Percentiles rank a stretch among this genome's conserved stretches.
phyloP scores from a whole-genome alignment of 495 filamentous ascomycete species.

The Articulospora tetracladia region DNA sequence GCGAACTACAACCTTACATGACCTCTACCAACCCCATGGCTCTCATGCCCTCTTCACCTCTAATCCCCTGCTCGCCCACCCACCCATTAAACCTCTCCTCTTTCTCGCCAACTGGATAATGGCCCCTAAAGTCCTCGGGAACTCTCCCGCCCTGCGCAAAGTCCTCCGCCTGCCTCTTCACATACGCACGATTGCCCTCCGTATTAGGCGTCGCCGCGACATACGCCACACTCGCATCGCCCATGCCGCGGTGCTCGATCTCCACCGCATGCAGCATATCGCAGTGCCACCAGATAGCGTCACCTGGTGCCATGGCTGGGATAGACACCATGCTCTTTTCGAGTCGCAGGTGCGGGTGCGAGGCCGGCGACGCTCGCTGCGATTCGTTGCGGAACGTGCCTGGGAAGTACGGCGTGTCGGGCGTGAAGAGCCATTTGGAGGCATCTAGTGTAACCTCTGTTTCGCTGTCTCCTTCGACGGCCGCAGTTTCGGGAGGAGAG shows the following conservation, averaged over 20 bases:
- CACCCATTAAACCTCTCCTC: slow-evolving; percentile 4
- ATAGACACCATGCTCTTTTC: slow-evolving; percentile 14
- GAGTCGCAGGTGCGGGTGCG: slow-evolving; percentile 19
- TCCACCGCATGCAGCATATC: slow-evolving; percentile 25
- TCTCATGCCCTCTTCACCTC: slow-evolving; percentile 1
- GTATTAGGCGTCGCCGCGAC: slow-evolving; percentile 20
- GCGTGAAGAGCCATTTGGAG: slow-evolving; percentile 17
- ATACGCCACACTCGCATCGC: slow-evolving; percentile 17
- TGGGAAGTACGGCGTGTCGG: slow-evolving; percentile 17
- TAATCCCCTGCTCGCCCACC: background rate
- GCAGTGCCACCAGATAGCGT: slow-evolving; percentile 24
- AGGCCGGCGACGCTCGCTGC: slow-evolving; percentile 6
- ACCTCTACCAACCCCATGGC: slow-evolving; percentile 5
- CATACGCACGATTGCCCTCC: slow-evolving; percentile 8
- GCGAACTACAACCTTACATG: too few relatives aligned
- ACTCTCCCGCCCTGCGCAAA: background rate
- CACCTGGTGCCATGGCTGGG: slow-evolving; percentile 15
- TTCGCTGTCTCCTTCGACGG: too few relatives aligned
- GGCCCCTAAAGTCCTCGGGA: background rate
- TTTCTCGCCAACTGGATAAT: background rate
- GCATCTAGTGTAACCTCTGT: slow-evolving; percentile 16
- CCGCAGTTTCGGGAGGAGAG: too few relatives aligned
- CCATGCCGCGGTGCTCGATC: slow-evolving; percentile 11
- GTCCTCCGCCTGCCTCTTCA: slow-evolving; percentile 2
- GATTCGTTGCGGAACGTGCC: slow-evolving; percentile 14